Percentiles rank a stretch among this genome's conserved stretches.
phyloP scores from a whole-genome alignment of 306 rosid species.

The Fragaria iinumae region DNA sequence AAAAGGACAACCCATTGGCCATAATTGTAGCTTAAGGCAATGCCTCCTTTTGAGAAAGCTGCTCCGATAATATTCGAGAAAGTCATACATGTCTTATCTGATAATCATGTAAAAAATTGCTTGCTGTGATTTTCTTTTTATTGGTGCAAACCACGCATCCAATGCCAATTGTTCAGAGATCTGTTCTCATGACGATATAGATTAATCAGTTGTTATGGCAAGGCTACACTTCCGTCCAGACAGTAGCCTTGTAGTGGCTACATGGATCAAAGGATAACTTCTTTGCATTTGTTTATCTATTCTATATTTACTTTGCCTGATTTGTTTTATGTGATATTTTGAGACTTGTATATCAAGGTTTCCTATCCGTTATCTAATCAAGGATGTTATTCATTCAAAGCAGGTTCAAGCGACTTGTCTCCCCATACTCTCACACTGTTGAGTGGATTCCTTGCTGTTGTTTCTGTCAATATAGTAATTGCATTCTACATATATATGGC shows the following conservation, averaged over 20 bases:
- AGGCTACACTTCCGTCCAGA: not conserved
- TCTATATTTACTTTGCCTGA: not conserved
- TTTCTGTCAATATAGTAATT: constrained; percentile 79
- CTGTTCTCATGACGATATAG: not conserved
- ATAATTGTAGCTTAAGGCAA: not conserved
- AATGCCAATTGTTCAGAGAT: not conserved
- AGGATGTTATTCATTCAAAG: constrained; percentile 4
- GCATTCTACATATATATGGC: constrained; percentile 81
- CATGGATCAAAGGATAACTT: not conserved
- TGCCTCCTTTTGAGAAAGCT: not conserved
- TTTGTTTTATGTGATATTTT: not conserved
- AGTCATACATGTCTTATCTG: not conserved
- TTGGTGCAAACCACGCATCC: not conserved
- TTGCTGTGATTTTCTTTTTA: not conserved
- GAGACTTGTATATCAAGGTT: constrained; percentile 5
- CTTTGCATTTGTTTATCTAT: not conserved
- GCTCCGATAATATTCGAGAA: not conserved
- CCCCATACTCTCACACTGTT: constrained; percentile 72
- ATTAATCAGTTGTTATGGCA: not conserved
- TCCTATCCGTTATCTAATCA: not conserved
- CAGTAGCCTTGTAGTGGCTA: not conserved
- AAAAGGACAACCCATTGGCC: not conserved
- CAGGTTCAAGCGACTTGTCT: constrained; percentile 61
- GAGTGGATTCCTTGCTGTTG: constrained; percentile 89
- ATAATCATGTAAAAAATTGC: not conserved